phyloP scores from a whole-genome alignment of 768 basidiomycete genomes.

The Xanthoconium stramineum region DNA sequence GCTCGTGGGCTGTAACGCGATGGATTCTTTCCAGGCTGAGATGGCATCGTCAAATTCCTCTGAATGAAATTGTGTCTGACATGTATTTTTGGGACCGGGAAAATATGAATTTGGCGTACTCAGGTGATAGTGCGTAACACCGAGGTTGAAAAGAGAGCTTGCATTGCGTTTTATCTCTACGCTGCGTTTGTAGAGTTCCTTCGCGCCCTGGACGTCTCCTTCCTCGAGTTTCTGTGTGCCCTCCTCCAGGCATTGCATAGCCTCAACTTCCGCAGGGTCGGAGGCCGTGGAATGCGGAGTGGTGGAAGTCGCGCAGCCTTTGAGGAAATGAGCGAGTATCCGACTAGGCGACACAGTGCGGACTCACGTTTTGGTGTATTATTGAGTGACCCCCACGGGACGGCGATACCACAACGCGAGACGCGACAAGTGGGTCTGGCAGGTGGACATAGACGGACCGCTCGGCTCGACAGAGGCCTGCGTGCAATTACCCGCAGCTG shows the following conservation, averaged over 20 bases:
- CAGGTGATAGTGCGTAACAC: slow-evolving; percentile 86
- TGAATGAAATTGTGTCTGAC: slow-evolving; percentile 30
- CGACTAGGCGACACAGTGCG: slow-evolving; percentile 9
- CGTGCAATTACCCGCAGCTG: slow-evolving; percentile 21
- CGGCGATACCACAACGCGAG: slow-evolving; percentile 3
- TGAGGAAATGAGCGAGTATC: slow-evolving; percentile 1
- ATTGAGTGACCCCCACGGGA: slow-evolving; percentile 5
- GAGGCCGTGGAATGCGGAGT: slow-evolving; percentile 78
- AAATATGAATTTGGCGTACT: slow-evolving; percentile 47
- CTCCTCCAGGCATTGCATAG: slow-evolving; percentile 73
- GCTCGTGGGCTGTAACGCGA: slow-evolving; percentile 75
- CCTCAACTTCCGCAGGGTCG: slow-evolving; percentile 81
- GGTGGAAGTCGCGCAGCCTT: slow-evolving; percentile 76
- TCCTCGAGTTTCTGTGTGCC: slow-evolving; percentile 84
- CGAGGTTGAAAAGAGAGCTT: slow-evolving; percentile 82
- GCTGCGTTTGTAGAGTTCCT: slow-evolving; percentile 72
- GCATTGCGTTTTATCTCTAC: slow-evolving; percentile 77
- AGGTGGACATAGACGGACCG: slow-evolving; percentile 19
- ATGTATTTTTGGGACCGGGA: slow-evolving; percentile 11
- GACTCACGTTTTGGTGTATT: slow-evolving; percentile 28
- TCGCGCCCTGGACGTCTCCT: slow-evolving; percentile 79
- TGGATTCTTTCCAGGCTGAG: slow-evolving; percentile 81
- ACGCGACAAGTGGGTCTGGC: slow-evolving; percentile 11
- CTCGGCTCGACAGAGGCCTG: slow-evolving; percentile 24
- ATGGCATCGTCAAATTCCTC: slow-evolving; percentile 90